Conservation (phyloP, 2,329 filamentous ascomycete genomes). For the Epichloe coenophiala region DNA sequence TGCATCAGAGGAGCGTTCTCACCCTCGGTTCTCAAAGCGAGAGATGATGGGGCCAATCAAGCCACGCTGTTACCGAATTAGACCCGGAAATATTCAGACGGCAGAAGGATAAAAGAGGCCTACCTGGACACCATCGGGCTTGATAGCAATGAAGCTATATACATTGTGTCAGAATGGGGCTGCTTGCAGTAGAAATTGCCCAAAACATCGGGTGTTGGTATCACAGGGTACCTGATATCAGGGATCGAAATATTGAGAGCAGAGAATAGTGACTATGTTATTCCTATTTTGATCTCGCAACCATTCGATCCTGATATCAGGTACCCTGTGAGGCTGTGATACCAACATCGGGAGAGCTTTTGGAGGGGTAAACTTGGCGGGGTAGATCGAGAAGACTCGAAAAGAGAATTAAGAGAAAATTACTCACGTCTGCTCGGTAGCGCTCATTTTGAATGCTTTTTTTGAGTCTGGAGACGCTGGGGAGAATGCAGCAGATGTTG, state of each 20-base stretch:
- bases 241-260: too few species aligned
- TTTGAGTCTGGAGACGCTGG: conserved; percentile 14
- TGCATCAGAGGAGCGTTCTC: conserved; percentile 17
- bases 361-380: conserved; percentile 18
- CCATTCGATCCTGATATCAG: too few species aligned
- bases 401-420: conserved; percentile 8
- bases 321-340: too few species aligned
- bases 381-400: conserved; percentile 11
- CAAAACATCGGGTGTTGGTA: neutral
- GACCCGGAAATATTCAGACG: neutral
- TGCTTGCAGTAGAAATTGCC: neutral
- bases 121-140: conserved; percentile 99
- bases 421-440: conserved; percentile 71
- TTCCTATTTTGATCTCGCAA: too few species aligned
- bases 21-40: conserved; percentile 96
- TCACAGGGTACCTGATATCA: too few species aligned
- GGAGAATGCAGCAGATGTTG: conserved; percentile 11
- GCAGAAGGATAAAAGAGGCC: conserved; percentile 10
- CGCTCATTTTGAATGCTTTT: conserved; percentile 47
- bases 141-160: conserved; percentile 96
- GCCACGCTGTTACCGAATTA: conserved; percentile 54
- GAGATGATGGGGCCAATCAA: conserved; percentile 95
- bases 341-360: neutral
- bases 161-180: conserved; percentile 11
- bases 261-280: too few species aligned